Conservation (phyloP, 2,329 filamentous ascomycete genomes). For the Colletotrichum musicola region DNA sequence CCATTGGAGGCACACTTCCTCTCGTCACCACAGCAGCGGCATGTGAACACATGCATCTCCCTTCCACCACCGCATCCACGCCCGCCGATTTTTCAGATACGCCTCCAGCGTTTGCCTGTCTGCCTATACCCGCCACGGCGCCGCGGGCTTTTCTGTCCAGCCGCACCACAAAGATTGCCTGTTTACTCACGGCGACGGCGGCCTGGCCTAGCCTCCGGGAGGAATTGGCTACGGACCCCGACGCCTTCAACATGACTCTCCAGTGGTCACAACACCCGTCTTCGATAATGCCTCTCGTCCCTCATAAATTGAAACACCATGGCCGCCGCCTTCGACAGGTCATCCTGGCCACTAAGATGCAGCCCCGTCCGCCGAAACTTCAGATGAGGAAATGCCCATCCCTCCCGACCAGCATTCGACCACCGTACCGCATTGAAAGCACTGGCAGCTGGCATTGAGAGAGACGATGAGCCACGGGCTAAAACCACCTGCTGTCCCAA, state of each 20-base stretch:
- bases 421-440: neutral
- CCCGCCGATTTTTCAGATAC: neutral
- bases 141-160: neutral
- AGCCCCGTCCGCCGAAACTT: constrained; percentile 7
- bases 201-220: neutral
- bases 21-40: constrained; percentile 5
- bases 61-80: neutral
- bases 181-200: constrained; percentile 1
- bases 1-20: neutral
- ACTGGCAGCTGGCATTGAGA: neutral
- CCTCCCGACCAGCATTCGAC: neutral
- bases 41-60: constrained; percentile 28
- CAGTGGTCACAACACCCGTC: constrained; percentile 4
- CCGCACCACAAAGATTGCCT: neutral
- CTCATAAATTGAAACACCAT: constrained; percentile 22
- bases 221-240: neutral
- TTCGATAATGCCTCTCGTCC: constrained; percentile 18
- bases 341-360: constrained; percentile 16
- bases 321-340: constrained; percentile 3
- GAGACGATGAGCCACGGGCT: neutral
- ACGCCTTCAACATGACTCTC: constrained; percentile 21
- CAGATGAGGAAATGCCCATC: neutral
- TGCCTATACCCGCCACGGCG: neutral
- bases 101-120: neutral
- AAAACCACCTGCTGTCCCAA: neutral